Base-by-base conservation (phyloP, 768 basidiomycete genomes). In the Paxillus involutus region DNA sequence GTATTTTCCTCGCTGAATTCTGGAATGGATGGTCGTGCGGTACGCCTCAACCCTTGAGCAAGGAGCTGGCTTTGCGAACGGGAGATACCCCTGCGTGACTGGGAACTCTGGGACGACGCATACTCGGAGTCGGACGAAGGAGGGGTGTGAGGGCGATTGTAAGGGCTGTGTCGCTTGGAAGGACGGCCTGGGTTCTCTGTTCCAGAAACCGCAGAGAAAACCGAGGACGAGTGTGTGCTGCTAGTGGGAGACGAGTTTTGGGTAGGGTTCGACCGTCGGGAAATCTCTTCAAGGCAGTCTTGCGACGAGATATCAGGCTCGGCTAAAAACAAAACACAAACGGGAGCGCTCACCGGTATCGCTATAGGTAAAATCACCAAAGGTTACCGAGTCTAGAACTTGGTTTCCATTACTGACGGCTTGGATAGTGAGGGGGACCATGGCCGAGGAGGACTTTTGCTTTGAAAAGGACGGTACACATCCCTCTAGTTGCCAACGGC, bases 331-430 rank as follows among this genome's bases (percentile, higher is more conserved):
- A 3, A 19, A 33, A 3, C 19, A 19, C 17, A 14, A 0, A 14
- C 1, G 21, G 5, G 19, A 10, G 37, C 12, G 63, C 68, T 17
- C 42, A 76, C 84, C 78, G 53, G 73, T 65, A 21, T 78, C 70
- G 74, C 76, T 81, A 62, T 86, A 91, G 33, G 79, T 78, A 69
- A 89, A 91, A 57, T 83, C 78, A 51, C 89, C 91, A 68, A 89
- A 88, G 13, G 80, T 79, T 51, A 85, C 77, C 0, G 83, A 79
- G 61, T 89, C 88, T 16, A 91, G 65, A 36, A 89, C 55, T 0
- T 44, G 65, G 56, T 81, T 78, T 16, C 80, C 73, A 49, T 75
- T 71, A 68, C 81, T 79, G 51, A 89, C 72, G 11, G 83, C 84
- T 65, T 88, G 84, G 26, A 88, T 81, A 16, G 82, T 81, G 49